Conservation (phyloP, 2,329 filamentous ascomycete genomes). For the Cryphonectria radicalis region DNA sequence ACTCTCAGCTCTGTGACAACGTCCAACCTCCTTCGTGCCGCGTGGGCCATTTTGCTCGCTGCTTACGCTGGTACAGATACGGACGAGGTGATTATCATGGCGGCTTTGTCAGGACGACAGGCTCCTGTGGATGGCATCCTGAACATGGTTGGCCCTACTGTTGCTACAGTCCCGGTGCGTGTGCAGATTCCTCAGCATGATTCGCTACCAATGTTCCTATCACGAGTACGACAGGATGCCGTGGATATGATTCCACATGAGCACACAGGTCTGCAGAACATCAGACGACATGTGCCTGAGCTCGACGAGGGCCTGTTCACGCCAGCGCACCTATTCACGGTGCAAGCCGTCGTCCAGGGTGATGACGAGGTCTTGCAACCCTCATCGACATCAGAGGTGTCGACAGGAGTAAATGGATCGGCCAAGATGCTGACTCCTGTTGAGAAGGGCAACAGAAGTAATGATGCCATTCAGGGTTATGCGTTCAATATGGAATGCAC, state of each 20-base stretch:
- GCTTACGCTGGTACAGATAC: neutral
- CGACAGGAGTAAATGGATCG: slow-evolving; percentile 36
- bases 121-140: slow-evolving; percentile 21
- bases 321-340: slow-evolving; percentile 22
- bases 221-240: slow-evolving; percentile 57
- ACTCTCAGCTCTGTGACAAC: neutral
- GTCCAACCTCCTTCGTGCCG: neutral
- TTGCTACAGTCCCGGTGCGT: slow-evolving; percentile 62
- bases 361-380: slow-evolving; percentile 33
- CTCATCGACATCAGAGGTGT: slow-evolving; percentile 8
- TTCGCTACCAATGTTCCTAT: slow-evolving; percentile 47
- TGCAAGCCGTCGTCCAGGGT: slow-evolving; percentile 30
- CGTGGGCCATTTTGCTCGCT: neutral
- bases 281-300: slow-evolving; percentile 59
- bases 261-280: slow-evolving; percentile 65
- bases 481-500: slow-evolving; percentile 15
- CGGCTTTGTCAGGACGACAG: slow-evolving; percentile 14
- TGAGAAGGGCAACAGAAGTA: neutral
- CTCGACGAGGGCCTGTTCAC: slow-evolving; percentile 34
- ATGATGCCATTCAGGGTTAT: slow-evolving; percentile 12
- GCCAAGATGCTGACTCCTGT: slow-evolving; percentile 29
- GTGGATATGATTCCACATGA: slow-evolving; percentile 65
- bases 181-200: slow-evolving; percentile 48
- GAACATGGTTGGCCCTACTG: slow-evolving; percentile 41
- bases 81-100: slow-evolving; percentile 14